These are phyloP conservation scores for Fusarium drepaniforme DNA, from an alignment of 2,329 filamentous ascomycete genomes.

Conservation along the genomic window DNA sequence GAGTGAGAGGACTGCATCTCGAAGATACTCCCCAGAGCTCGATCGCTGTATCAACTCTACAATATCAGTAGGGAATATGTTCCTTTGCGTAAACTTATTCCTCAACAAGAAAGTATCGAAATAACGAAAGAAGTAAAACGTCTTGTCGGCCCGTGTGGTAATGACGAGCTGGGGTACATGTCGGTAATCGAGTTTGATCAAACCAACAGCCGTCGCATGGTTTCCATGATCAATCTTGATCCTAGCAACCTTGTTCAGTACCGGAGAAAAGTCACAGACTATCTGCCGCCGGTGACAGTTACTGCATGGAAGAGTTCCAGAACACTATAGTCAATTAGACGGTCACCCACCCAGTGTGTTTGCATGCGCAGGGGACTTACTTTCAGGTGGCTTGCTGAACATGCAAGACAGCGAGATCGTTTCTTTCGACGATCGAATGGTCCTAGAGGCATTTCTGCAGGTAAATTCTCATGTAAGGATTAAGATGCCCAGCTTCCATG, in stretches of 20 bases:
- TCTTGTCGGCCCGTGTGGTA: constrained; percentile 23
- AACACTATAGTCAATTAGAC: constrained; percentile 43
- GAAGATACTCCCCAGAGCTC: constrained; percentile 28
- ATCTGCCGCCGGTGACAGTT: constrained; percentile 44
- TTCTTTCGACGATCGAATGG: constrained; percentile 50
- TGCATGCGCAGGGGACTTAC: constrained; percentile 19
- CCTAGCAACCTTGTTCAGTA: neutral
- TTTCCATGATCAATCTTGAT: constrained; percentile 42
- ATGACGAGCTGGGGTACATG: neutral
- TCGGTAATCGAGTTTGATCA: neutral
- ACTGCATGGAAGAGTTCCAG: constrained; percentile 46
- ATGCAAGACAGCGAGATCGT: constrained; percentile 47
- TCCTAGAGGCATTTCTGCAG: constrained; percentile 44
- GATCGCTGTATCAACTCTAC: constrained; percentile 35
- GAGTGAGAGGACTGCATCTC: constrained; percentile 46
- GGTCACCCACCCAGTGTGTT: neutral
- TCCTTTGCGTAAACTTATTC: constrained; percentile 45
- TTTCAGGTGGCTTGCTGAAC: constrained; percentile 50
- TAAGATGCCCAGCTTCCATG: neutral
- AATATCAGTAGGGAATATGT: constrained; percentile 28
- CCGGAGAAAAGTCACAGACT: constrained; percentile 37
- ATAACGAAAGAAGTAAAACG: constrained; percentile 41
- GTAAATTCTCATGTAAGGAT: neutral
- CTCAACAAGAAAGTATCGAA: constrained; percentile 46
- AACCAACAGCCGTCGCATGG: constrained; percentile 10